phyloP scores from a whole-genome alignment of 371 early-diverging fungal species.

The Lichtheimia ramosa region DNA sequence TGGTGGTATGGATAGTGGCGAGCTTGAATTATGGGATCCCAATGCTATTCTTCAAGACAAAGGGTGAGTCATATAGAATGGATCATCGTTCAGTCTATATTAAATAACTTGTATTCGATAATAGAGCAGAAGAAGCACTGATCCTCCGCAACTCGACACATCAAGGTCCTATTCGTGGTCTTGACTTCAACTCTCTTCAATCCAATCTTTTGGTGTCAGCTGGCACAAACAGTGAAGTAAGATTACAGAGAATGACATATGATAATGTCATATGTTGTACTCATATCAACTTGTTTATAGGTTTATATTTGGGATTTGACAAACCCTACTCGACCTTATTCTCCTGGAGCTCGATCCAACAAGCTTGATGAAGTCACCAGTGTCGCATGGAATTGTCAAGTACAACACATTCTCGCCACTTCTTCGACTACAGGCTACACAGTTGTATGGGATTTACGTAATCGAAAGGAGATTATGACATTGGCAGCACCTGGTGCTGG shows the following conservation, averaged over 20 bases:
- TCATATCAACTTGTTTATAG: slow-evolving; percentile 35
- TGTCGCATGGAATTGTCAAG: slow-evolving; percentile 93
- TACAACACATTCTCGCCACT: slow-evolving; percentile 91
- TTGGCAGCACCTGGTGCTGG: slow-evolving; percentile 66
- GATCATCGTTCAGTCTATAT: not conserved
- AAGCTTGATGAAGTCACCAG: slow-evolving; percentile 87
- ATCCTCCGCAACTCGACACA: slow-evolving; percentile 75
- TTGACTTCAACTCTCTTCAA: slow-evolving; percentile 92
- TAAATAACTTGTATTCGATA: not conserved
- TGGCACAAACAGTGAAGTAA: slow-evolving; percentile 86
- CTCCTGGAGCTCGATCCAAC: slow-evolving; percentile 83
- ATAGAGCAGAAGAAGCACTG: slow-evolving; percentile 47
- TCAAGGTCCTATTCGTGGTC: slow-evolving; percentile 86
- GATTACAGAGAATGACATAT: not conserved
- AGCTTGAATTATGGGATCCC: slow-evolving; percentile 89
- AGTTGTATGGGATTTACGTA: slow-evolving; percentile 94
- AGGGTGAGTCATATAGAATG: slow-evolving; percentile 33
- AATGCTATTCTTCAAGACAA: slow-evolving; percentile 65
- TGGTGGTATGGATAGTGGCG: slow-evolving; percentile 95
- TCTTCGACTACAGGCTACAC: slow-evolving; percentile 90
- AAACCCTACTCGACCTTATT: slow-evolving; percentile 82
- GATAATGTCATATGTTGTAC: not conserved
- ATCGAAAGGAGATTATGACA: slow-evolving; percentile 82
- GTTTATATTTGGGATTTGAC: slow-evolving; percentile 94
- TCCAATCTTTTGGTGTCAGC: slow-evolving; percentile 88